Base-by-base conservation (phyloP, 306 rosid genomes). In the Dalbergia oliveri region DNA sequence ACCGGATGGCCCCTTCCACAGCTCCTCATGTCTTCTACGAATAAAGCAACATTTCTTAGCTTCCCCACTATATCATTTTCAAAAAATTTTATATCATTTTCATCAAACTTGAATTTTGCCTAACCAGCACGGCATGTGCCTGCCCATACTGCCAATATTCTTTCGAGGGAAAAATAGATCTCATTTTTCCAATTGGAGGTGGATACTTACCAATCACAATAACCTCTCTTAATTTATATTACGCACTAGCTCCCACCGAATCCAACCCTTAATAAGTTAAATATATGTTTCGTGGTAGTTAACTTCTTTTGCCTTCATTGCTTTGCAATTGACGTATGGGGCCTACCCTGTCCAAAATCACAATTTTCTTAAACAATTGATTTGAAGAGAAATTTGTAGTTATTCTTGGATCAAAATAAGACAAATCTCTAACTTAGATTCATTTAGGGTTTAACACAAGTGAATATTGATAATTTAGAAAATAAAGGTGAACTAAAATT, bases 91-190 rank as follows among this genome's bases (percentile, higher is more conserved):
- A 11, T 60, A 50, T 77, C 44, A 66, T 49, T 66, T 73, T 78
- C 53, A 81, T 78, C 75, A 53, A 37, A 9, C 59, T 78, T 58
- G 18, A 26, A 56, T 66, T 69, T 78, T 72, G 72, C 83, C 81
- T 73, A 75, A 69, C 86, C 86, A 84, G 83, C 88, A 84, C 26
- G 51, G 53, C 97, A 92, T 87, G 94, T 88, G 91, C 79, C 69
- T 69, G 85, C 93, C 93, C 97, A 88, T 86, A 69, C 89, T 47
- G 14, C 57, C 69, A 84, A 65, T 58, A 61, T 79, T 79, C 78
- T 80, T 78, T 66, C 51, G 4, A 81, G 49, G 73, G 64, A 63
- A 77, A 43, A 3, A 4, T n/a, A 65, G 33, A 31, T 21, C 64
- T 76, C 34, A 16, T 45, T 53, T 81, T 44, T 41, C 44, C 49